phyloP scores from a whole-genome alignment of 2,329 filamentous ascomycete genomes.

The Aspergillus arachidicola region DNA sequence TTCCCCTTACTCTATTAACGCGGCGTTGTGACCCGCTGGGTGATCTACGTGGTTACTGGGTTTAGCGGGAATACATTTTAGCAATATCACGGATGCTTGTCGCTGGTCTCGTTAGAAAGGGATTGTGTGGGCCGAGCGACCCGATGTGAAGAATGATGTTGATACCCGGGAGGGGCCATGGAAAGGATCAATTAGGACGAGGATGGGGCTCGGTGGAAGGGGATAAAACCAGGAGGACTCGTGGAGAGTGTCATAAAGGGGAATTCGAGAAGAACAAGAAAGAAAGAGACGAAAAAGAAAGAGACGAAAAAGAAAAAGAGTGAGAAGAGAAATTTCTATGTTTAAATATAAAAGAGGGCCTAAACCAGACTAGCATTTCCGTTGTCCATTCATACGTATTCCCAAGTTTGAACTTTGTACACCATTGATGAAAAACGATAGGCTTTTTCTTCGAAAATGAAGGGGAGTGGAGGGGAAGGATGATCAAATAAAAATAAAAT shows the following conservation, averaged over 20 bases:
- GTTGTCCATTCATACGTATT: background rate
- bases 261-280: background rate
- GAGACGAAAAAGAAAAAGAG: constrained; percentile 7
- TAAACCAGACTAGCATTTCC: constrained; percentile 10
- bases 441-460: background rate
- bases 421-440: background rate
- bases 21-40: constrained; percentile 14
- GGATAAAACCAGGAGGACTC: constrained; percentile 12
- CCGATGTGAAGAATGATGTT: constrained; percentile 22
- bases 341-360: constrained; percentile 4
- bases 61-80: constrained; percentile 15
- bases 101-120: constrained; percentile 18
- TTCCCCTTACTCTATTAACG: constrained; percentile 15
- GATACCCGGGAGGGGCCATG: constrained; percentile 15
- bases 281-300: constrained; percentile 7
- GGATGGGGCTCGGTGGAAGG: constrained; percentile 3
- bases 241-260: constrained; percentile 14
- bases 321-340: constrained; percentile 1
- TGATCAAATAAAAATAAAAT: background rate
- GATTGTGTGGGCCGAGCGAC: constrained; percentile 24
- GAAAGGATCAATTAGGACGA: constrained; percentile 12
- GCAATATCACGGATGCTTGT: constrained; percentile 13
- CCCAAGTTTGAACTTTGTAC: background rate
- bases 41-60: constrained; percentile 22
- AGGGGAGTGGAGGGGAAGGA: background rate